Evolutionary conservation across 257 asterid species (phyloP).

Genomic region (Solanum pinnatisectum): DNA sequence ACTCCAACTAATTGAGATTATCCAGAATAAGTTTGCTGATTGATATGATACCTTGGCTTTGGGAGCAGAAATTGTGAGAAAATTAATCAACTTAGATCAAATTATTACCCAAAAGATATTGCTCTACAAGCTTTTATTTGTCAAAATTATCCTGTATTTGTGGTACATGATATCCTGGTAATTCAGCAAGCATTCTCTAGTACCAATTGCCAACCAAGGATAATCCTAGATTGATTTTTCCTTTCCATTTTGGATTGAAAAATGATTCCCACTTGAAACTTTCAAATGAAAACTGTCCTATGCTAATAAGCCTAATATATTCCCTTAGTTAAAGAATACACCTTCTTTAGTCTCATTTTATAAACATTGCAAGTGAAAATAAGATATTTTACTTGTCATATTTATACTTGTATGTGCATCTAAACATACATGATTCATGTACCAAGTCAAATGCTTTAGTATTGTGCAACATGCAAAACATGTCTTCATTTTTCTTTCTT

Average conservation of each 20-base stretch:
- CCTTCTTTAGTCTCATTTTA: not conserved
- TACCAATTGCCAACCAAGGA: not conserved
- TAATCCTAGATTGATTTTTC: not conserved
- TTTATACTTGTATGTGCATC: not conserved
- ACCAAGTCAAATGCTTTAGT: not conserved
- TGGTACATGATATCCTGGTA: not conserved
- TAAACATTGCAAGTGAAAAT: not conserved
- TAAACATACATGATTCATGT: not conserved
- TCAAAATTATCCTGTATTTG: not conserved
- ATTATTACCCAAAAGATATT: not conserved
- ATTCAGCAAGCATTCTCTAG: not conserved
- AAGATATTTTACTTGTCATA: not conserved
- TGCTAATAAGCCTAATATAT: not conserved
- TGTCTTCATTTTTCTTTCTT: not conserved
- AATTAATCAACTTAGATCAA: not conserved
- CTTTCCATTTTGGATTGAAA: not conserved
- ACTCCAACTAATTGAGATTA: not conserved
- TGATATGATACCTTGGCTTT: not conserved
- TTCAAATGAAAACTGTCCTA: not conserved
- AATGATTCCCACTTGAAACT: not conserved
- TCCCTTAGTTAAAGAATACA: not conserved
- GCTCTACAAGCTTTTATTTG: not conserved
- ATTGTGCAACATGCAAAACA: not conserved
- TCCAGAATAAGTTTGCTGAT: not conserved
- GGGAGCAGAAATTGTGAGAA: not conserved